These are phyloP conservation scores for Candida ulmi DNA, from an alignment of 805 yeast genomes.

Conservation along the genomic window DNA sequence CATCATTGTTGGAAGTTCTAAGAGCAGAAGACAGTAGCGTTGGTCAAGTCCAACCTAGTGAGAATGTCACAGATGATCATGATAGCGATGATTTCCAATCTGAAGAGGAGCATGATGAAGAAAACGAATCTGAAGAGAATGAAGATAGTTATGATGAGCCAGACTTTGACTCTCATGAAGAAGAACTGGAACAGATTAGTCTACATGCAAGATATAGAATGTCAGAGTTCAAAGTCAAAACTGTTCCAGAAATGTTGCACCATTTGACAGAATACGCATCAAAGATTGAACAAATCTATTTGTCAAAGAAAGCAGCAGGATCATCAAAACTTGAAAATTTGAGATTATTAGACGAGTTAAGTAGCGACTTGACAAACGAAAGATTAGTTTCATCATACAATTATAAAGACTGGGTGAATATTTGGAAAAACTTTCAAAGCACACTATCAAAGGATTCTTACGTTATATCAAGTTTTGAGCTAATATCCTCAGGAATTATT, in stretches of 20 bases:
- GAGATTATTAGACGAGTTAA: conserved; percentile 22
- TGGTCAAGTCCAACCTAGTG: no score
- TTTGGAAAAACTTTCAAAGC: conserved; percentile 35
- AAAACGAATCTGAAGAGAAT: conserved; percentile 3
- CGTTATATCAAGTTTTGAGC: conserved; percentile 65
- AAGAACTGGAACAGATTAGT: neutral
- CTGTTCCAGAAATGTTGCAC: conserved; percentile 4
- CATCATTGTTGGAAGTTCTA: conserved; percentile 25
- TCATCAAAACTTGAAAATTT: conserved; percentile 23
- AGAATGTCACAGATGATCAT: neutral
- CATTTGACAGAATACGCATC: conserved; percentile 13
- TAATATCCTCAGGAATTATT: conserved; percentile 63
- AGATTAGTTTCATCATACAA: conserved; percentile 7
- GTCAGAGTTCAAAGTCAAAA: conserved; percentile 4
- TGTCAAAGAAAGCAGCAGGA: conserved; percentile 19
- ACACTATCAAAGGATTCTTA: conserved; percentile 26
- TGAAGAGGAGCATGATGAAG: conserved; percentile 19
- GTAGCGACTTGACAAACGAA: conserved; percentile 12
- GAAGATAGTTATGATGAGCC: neutral
- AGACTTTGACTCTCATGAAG: conserved; percentile 10
- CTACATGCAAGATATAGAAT: neutral
- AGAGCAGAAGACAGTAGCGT: conserved; percentile 17
- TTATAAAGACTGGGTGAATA: conserved; percentile 23
- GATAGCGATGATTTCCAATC: conserved; percentile 4
- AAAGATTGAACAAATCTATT: conserved; percentile 26